Evolutionary conservation across 1,284 basidiomycete species (phyloP), one percentile per base, ranked within the genome.

Genomic region (Rhodotorula glutinis): DNA sequence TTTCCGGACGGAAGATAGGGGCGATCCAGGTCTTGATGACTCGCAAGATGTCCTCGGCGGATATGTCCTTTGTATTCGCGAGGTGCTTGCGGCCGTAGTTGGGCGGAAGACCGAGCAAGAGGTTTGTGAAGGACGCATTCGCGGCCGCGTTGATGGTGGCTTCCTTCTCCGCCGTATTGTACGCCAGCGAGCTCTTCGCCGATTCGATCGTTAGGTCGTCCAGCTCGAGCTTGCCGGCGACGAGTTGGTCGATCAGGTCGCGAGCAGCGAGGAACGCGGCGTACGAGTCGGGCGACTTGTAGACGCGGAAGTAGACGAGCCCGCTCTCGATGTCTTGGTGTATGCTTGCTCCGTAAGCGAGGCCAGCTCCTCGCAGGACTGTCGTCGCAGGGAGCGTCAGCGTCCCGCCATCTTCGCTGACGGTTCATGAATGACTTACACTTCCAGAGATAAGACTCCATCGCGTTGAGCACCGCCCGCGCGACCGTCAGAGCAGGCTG

Each of bases 391-490:
- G 4, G 25, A 9, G 27, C 10, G 38, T 25, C 27, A 49, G 33
- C 43, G 33, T 2, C 53, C 25, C 23, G 13, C 27, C 9, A 16
- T 16, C 17, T 44, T 44, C 8, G 7, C 8, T 19, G 21, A 5
- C 25, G 2, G 59, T 47, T 49, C 55, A 51, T 53, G 53, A 17
- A 1, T 2, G 25, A 44, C 60, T 44, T 33, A 53, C 44, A 69
- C 80, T 70, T 80, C 95, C 96, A 98, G 65, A 98, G 85, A 79
- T 89, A 97, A 72, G 90, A 90, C 81, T 98, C 96, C 58, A 93
- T 88, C n/a, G 92, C 95, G 74, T 97, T 97, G 57, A 99, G 81
- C 7, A 94, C 86, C 70, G 93, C 89, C 11, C 89, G 80, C 1
- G 93, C 88, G n/a, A 98, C 85, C 43, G 87, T 85, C 43, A 97